These are phyloP conservation scores for Fusarium sp. DNA, from an alignment of 2,329 filamentous ascomycete species.

Conservation along the genomic window DNA sequence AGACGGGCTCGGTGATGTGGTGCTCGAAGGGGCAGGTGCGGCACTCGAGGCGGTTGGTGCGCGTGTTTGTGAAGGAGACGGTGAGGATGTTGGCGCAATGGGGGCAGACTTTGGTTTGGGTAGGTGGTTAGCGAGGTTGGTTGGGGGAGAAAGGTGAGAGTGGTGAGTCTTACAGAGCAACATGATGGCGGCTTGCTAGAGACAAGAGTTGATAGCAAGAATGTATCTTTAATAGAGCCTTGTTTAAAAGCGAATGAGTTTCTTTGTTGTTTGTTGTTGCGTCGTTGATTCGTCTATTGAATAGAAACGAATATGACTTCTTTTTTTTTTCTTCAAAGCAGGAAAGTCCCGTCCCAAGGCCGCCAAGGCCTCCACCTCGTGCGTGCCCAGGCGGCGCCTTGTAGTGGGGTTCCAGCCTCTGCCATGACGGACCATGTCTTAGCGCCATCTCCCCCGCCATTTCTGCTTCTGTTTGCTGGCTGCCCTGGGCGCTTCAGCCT, in stretches of 20 bases:
- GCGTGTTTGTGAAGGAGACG: conserved; percentile 66
- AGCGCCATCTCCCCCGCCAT: conserved; percentile 33
- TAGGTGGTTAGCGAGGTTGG: conserved; percentile 30
- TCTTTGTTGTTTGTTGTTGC: background rate
- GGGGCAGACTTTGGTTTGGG: conserved; percentile 72
- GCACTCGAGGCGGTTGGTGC: conserved; percentile 87
- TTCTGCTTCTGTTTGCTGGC: background rate
- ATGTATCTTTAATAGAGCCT: background rate
- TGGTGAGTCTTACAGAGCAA: conserved; percentile 65
- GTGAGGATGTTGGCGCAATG: conserved; percentile 85
- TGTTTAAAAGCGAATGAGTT: background rate
- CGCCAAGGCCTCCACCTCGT: conserved; percentile 3
- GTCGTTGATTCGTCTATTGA: background rate
- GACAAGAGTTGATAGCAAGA: background rate
- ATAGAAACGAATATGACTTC: conserved; percentile 10
- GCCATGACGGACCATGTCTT: conserved; percentile 11
- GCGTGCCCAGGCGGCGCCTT: background rate
- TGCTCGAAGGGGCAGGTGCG: conserved; percentile 95
- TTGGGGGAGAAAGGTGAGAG: conserved; percentile 16
- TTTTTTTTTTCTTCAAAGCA: conserved; percentile 1
- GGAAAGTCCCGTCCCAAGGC: background rate
- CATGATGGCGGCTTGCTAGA: conserved; percentile 55
- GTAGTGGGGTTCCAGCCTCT: conserved; percentile 30
- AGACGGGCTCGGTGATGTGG: conserved; percentile 78
- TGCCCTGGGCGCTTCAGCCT: conserved; percentile 21